These are phyloP conservation scores for Effrenium voratum DNA, from an alignment of 73 alveolate genomes.

Conservation along the genomic window DNA sequence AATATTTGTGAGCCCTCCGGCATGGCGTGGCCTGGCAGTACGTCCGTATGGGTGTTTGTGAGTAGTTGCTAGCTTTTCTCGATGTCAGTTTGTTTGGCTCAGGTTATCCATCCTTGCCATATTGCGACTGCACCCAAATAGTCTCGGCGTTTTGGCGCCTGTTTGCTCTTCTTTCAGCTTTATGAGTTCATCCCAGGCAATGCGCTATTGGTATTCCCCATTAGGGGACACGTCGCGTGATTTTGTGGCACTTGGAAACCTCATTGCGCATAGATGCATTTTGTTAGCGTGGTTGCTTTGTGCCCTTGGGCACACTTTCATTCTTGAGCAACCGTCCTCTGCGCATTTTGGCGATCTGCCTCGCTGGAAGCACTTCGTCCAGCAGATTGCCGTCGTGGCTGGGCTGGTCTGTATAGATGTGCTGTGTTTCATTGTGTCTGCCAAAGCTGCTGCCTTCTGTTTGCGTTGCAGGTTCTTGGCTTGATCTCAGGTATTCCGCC, in stretches of 20 bases:
- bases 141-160: constrained; percentile 2
- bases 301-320: not conserved
- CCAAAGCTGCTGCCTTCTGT: not conserved
- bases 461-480: not conserved
- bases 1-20: not conserved
- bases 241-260: not conserved
- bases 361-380: not conserved
- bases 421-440: not conserved
- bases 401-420: not conserved
- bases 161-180: not conserved
- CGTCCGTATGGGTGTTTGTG: not conserved
- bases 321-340: constrained; percentile 11
- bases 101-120: not conserved
- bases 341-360: constrained; percentile 17
- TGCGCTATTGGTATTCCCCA: not conserved
- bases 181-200: not conserved
- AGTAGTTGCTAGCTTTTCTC: too few relatives aligned
- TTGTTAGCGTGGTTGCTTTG: not conserved
- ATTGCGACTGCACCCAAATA: not conserved
- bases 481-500: constrained; percentile 44
- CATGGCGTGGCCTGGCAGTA: not conserved
- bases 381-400: not conserved
- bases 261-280: not conserved
- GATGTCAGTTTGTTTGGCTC: not conserved
- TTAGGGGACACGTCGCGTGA: not conserved